A percentile compares a stretch with the other conserved stretches of the same genome.
Conservation (phyloP, 495 filamentous ascomycete species). For the Jackrogersella minutella region DNA sequence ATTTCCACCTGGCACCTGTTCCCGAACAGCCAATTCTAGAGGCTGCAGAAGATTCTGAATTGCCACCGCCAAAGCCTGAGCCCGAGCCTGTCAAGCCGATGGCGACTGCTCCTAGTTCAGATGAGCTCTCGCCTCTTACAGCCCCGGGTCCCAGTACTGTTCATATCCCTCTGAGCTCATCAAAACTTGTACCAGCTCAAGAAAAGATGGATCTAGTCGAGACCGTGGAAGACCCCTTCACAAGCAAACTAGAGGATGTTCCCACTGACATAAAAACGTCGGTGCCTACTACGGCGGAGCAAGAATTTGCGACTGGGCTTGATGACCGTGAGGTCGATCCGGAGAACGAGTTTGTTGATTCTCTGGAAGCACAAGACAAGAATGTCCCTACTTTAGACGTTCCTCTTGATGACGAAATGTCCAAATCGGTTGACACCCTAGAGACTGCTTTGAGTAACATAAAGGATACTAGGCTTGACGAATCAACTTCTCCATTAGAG, state of each 20-base stretch:
- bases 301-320: constrained; percentile 40
- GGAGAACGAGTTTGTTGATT: constrained; percentile 7
- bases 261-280: constrained; percentile 12
- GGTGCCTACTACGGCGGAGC: constrained; percentile 23
- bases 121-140: constrained; percentile 45
- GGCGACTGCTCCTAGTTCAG: constrained; percentile 44
- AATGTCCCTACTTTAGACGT: neutral
- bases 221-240: neutral
- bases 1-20: constrained; percentile 20
- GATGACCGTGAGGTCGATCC: constrained; percentile 19
- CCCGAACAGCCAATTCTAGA: constrained; percentile 20
- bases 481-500: constrained; percentile 9
- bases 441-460: constrained; percentile 2
- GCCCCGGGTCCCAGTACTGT: constrained; percentile 31
- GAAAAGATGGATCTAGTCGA: neutral
- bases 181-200: constrained; percentile 15
- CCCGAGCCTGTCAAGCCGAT: constrained; percentile 38
- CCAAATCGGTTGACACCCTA: constrained; percentile 14
- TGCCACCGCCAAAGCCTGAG: constrained; percentile 23
- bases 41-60: constrained; percentile 14
- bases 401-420: neutral
- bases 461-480: neutral
- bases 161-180: constrained; percentile 15
- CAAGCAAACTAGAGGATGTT: constrained; percentile 11
- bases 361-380: constrained; percentile 6